Evolutionary conservation across 202 grass and related monocot genomes (phyloP), one percentile per base, ranked within the genome.

Genomic region (Zoysia matrella): DNA sequence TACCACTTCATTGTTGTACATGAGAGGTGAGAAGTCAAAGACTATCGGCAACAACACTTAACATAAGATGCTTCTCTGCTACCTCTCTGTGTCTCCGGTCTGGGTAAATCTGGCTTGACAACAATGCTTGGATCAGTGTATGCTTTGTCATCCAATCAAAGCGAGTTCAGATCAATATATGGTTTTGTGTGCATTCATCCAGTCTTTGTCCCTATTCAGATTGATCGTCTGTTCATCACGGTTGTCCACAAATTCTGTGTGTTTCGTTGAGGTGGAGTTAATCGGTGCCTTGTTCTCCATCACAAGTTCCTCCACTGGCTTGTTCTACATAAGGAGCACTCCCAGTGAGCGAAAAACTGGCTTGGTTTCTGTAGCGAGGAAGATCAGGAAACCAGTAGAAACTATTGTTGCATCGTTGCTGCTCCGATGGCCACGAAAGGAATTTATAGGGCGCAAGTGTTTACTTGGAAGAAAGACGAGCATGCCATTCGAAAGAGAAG

Each of bases 271-370:
- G 30, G 30, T 36, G 30, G 30, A 36, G 30, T 36, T 36, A 36
- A 36, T 36, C 30, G 30, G 30, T 52, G 50, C 44, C 66, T 47
- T 48, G 50, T 9, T 71, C 73, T 77, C 85, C 85, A 87, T 77
- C 70, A 51, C 16, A 3, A 64, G 46, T 3, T 36, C 30, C 30
- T 36, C 30, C 30, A 36, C 30, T 36, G 30, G 30, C 30, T 36
- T 36, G 30, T 36, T 36, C 30, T 36, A 36, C 30, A 36, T 36
- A 1, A 36, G 30, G 30, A 9, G 16, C 10, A 6, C 47, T 3
- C 56, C 3, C 56, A 66, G 72, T 36, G 44, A 46, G 79, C 50
- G 7, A 2, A 67, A 36, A 71, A 40, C 3, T 52, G 58, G 73
- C 55, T 73, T 40, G 58, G 15, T 45, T 14, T 42, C 14, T 54